These are phyloP conservation scores for Discostella stelligera DNA, from an alignment of 352 stramenopile genomes.

Conservation along the genomic window DNA sequence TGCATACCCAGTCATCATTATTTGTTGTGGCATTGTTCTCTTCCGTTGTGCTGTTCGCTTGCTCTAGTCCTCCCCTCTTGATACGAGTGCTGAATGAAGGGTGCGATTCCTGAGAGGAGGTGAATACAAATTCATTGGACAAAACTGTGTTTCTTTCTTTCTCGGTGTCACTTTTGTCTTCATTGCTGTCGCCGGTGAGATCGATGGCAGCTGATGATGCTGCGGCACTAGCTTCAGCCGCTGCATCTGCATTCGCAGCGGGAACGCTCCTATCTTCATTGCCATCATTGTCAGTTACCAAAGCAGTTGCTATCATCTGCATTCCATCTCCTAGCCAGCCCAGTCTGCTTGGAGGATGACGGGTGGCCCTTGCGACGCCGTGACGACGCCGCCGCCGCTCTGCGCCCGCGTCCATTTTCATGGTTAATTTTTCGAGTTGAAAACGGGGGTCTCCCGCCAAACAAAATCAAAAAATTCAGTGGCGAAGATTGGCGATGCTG, in stretches of 20 bases:
- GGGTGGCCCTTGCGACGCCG: neutral
- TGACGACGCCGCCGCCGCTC: neutral
- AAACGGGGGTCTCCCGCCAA: too few relatives aligned
- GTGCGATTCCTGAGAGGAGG: neutral
- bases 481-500: too few relatives aligned
- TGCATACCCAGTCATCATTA: neutral
- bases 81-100: neutral
- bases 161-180: neutral
- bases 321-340: conserved; percentile 12
- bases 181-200: conserved; percentile 14
- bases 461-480: too few relatives aligned
- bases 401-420: neutral
- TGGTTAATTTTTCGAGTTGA: neutral
- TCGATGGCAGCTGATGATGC: neutral
- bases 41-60: neutral
- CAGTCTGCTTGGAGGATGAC: neutral
- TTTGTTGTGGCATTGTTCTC: neutral
- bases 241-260: neutral
- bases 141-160: neutral
- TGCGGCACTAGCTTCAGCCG: neutral
- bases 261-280: neutral
- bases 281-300: neutral
- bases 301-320: neutral
- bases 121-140: neutral
- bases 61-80: neutral